Base-by-base conservation (phyloP, 305 asterid genomes). In the Rubia balearica region DNA sequence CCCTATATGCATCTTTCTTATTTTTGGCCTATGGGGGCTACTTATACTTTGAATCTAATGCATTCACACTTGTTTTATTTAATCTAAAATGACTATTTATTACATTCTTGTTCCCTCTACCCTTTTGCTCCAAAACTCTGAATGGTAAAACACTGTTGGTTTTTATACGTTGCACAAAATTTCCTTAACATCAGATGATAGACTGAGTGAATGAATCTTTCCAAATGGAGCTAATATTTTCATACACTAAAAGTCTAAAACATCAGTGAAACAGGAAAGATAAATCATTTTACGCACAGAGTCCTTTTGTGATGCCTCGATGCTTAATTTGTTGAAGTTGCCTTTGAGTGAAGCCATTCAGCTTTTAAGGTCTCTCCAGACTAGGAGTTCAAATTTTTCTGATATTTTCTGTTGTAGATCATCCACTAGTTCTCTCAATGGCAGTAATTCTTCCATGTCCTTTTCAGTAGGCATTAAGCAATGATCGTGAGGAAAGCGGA, bases 351-450 rank as follows among this genome's bases (percentile, higher is more conserved):
- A 78, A 76, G 82, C 83, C 87, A 85, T 74, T 94, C 93, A 65
- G 67, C 71, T 74, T 86, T 87, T 69, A 88, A 79, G 73, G 81
- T 80, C 80, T 89, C 95, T 0, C 84, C 85, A 62, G 92, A 86
- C 79, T 84, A 89, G 75, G 77, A 86, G 92, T 81, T 88, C 99
- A 71, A 88, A 92, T 73, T 88, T 94, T 56, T 94, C 94, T 24
- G 78, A 81, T 77, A 94, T 68, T 74, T 88, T 88, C 74, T 75
- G 80, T 72, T 86, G 88, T 57, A 94, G 82, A 85, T 87, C 95
- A 76, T 82, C 92, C 70, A 91, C 87, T 73, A 88, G 93, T 65
- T 83, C 86, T 71, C 89, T 77, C 81, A 94, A 64, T 21, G 83
- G 78, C 69, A 69, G 16, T 78, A 94, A 78, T 77, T 91, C 99